phyloP scores from a whole-genome alignment of 768 basidiomycete genomes.

The Mycena crocata region DNA sequence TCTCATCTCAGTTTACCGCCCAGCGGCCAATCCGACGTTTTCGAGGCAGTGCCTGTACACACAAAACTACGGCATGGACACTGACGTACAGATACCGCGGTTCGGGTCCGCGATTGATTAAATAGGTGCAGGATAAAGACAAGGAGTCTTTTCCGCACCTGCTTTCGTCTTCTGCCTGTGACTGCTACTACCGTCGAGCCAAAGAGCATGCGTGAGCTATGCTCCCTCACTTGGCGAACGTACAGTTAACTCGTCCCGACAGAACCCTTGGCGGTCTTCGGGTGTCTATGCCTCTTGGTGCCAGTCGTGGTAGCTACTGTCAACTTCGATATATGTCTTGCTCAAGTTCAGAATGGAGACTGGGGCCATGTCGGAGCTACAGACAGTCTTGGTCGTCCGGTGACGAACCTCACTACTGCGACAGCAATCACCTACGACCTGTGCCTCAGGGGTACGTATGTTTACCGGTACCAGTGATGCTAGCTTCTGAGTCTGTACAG shows the following conservation, averaged over 20 bases:
- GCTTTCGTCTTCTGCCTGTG: not conserved
- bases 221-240: not conserved
- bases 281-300: not conserved
- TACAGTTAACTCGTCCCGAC: not conserved
- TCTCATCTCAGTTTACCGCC: no score
- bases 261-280: not conserved
- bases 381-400: conserved; percentile 34
- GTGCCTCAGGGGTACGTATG: no score
- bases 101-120: no score
- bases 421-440: conserved; percentile 40
- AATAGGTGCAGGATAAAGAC: no score
- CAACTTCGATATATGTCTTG: conserved; percentile 27
- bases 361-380: conserved; percentile 25
- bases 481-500: no score
- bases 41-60: no score
- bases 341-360: conserved; percentile 9
- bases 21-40: no score
- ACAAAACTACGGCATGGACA: no score
- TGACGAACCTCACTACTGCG: conserved; percentile 34
- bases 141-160: no score
- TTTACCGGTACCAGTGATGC: no score
- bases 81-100: no score
- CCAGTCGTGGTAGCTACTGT: conserved; percentile 18
- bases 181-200: not conserved
- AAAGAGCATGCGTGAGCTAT: not conserved